Evolutionary conservation across 108 stramenopile genomes (phyloP).

Genomic region (Cylindrotheca fusiformis): DNA sequence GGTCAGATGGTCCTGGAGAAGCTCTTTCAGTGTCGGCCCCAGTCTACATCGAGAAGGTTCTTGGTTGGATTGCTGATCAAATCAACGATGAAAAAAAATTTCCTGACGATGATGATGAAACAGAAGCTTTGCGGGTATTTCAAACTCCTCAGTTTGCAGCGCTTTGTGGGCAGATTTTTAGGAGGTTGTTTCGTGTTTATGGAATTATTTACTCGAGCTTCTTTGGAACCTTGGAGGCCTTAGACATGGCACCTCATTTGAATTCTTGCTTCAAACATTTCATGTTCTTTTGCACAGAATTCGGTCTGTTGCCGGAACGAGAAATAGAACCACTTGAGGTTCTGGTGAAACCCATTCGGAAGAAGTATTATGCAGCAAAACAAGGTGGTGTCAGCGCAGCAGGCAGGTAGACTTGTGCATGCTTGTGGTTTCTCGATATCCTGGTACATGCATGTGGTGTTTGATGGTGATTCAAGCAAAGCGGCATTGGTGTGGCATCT

Average conservation of each 20-base stretch:
- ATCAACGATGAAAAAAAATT: slow-evolving; percentile 89
- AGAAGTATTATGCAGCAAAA: slow-evolving; percentile 82
- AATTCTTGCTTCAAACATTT: slow-evolving; percentile 93
- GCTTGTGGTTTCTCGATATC: too few relatives aligned
- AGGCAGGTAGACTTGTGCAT: too few relatives aligned
- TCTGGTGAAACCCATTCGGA: slow-evolving; percentile 84
- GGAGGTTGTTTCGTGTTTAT: slow-evolving; percentile 87
- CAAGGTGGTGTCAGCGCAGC: slow-evolving; percentile 42
- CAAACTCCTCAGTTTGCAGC: slow-evolving; percentile 88
- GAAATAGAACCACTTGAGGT: slow-evolving; percentile 89
- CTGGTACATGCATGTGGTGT: too few relatives aligned
- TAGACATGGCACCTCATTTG: slow-evolving; percentile 89
- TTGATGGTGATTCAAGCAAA: too few relatives aligned
- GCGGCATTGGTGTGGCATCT: too few relatives aligned
- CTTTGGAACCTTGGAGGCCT: slow-evolving; percentile 86
- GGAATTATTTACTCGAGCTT: slow-evolving; percentile 89
- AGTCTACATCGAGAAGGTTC: slow-evolving; percentile 83
- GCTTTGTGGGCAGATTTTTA: slow-evolving; percentile 84
- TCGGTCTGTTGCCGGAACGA: slow-evolving; percentile 84
- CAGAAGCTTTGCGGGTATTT: slow-evolving; percentile 77
- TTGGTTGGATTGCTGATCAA: slow-evolving; percentile 88
- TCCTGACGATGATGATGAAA: slow-evolving; percentile 90
- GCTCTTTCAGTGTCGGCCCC: slow-evolving; percentile 81
- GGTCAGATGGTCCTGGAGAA: slow-evolving; percentile 62
- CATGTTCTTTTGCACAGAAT: slow-evolving; percentile 92